Base-by-base conservation (phyloP, 805 yeast genomes). In the Saccharomycopsis sp. region DNA sequence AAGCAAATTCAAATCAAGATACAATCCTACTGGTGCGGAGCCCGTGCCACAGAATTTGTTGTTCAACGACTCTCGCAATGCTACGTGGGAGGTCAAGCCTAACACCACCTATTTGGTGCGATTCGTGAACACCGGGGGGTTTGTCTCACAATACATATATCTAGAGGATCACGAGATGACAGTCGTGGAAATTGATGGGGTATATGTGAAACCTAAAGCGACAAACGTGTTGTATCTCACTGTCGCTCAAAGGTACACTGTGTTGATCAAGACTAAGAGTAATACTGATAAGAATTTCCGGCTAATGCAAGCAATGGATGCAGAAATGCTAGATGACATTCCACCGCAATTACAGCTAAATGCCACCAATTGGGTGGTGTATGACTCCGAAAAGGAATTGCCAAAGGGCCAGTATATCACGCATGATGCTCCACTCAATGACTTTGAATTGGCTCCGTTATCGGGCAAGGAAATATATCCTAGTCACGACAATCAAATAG, bases 1-100 rank as follows among this genome's bases (percentile, higher is more conserved):
- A 53, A 63, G 70, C 18, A 72, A 73, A 46, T 87, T 85, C 68
- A 68, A 83, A 65, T 77, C 79, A 48, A 74, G 87, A 63, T 87
- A 80, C 66, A 87, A 87, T 64, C 95, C 95, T 20, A 87, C 91
- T 1, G 95, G 95, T 47, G 90, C 88, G 16, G 95, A 87, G 67
- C 95, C 95, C 15, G 77, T 87, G 54, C 92, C 92, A 1, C 84
- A 83, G 61, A 82, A 81, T 65, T 60, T 81, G 18, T 71, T 87
- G 47, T 79, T 86, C 66, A 86, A 87, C 67, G 89, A 87, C 62
- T 75, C 88, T 3, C 75, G 78, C 55, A 82, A 83, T 62, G 78
- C 72, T 2, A 76, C 85, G 0, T 73, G 87, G 68, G 54, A 68
- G 24, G 84, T 87, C 55, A 76, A 79, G 56, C 79, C 83, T 4